Base-by-base conservation (phyloP, 2,329 filamentous ascomycete genomes). In the Colletotrichum aenigma region DNA sequence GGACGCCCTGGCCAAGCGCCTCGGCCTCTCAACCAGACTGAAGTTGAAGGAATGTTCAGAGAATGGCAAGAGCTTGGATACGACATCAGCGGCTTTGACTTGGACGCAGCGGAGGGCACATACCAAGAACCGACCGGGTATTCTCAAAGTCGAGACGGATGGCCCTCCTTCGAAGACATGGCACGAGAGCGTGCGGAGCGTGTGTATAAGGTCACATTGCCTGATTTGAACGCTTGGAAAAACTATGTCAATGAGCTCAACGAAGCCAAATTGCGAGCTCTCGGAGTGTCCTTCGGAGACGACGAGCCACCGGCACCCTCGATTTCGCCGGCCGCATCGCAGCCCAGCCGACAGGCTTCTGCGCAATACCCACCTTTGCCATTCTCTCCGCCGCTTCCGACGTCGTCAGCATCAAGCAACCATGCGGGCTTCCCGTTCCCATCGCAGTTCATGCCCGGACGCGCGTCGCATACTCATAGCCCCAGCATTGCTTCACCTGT, bases 251-350 rank as follows among this genome's bases (percentile, higher is more conserved):
- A 94, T 70, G 93, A 94, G 78, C 87, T 98, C 43, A 93, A 95
- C 79, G 97, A 99, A 86, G 95, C 96, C 76, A 99, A 98, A 86
- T 89, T 99, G 68, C 93, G 96, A 76, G 96, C 96, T 66, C 89
- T 99, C 71, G 97, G 97, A 78, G 97, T 98, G 15, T 96, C 92
- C 21, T 89, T 95, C 76, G 94, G 93, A 43, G 92, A 94, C 65
- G 93, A 95, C 7, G 95, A 97, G 67, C 91, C 92, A 13, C 86
- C 90, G 76, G 87, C 90, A 6, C 86, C 89, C 56, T 91, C 92
- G 5, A 89, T 93, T 78, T 96, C 95, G 16, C 93, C 93, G 12
- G 91, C 87, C n/a, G 88, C 88, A 5, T 89, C 90, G 12, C 87
- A 89, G 66, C 87, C 93, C 78, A 93, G 92, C 80, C 88, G 93